Evolutionary conservation across 805 yeast genomes (phyloP).

Genomic region (Priceomyces medius): DNA sequence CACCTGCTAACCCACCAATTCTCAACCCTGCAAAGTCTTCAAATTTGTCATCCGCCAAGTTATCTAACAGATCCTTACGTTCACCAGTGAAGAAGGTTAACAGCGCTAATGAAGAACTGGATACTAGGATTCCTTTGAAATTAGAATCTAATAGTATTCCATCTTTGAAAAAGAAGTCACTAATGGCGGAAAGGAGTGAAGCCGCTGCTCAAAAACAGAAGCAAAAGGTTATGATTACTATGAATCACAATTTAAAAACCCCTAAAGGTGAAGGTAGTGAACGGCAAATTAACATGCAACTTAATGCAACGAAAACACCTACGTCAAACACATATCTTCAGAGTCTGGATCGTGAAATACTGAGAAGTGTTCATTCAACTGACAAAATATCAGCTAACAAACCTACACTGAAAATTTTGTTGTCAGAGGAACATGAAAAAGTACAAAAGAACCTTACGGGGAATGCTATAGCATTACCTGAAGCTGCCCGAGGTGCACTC

Average conservation of each 20-base stretch:
- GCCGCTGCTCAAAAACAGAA: slow-evolving; percentile 25
- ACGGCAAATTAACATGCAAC: neutral
- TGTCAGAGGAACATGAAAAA: slow-evolving; percentile 3
- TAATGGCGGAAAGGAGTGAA: slow-evolving; percentile 28
- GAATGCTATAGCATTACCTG: slow-evolving; percentile 37
- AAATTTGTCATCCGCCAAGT: slow-evolving; percentile 9
- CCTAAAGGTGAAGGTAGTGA: neutral
- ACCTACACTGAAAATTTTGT: neutral
- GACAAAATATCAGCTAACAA: neutral
- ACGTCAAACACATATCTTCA: neutral
- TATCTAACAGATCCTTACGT: slow-evolving; percentile 10
- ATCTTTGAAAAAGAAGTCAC: slow-evolving; percentile 24
- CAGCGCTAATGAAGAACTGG: slow-evolving; percentile 9
- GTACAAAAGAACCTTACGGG: slow-evolving; percentile 12
- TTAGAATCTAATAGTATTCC: slow-evolving; percentile 19
- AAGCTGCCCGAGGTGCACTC: slow-evolving; percentile 33
- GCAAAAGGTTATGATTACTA: slow-evolving; percentile 25
- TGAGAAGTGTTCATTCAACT: neutral
- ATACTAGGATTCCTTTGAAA: slow-evolving; percentile 10
- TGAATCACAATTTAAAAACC: slow-evolving; percentile 18
- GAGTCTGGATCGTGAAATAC: neutral
- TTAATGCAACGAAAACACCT: neutral
- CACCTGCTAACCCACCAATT: slow-evolving; percentile 27
- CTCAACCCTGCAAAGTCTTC: slow-evolving; percentile 18
- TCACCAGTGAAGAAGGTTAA: slow-evolving; percentile 15